Evolutionary conservation across 495 filamentous ascomycete species (phyloP).

Genomic region (Daldinia loculata): DNA sequence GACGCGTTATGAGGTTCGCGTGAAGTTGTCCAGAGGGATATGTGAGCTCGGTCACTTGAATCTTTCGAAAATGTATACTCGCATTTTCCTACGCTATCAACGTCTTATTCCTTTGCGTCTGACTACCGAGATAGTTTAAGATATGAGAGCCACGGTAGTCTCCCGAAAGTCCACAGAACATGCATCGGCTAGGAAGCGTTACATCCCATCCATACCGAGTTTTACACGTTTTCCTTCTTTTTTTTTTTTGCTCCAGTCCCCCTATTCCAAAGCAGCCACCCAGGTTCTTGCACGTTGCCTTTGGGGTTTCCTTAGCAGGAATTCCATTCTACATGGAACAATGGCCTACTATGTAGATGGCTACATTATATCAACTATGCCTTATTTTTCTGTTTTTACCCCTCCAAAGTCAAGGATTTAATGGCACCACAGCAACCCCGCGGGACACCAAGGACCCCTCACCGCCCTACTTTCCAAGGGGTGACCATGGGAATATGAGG

Average conservation of each 20-base stretch:
- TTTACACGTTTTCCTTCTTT: neutral
- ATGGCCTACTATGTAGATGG: neutral
- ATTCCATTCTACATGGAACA: neutral
- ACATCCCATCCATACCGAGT: neutral
- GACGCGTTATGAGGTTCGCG: neutral
- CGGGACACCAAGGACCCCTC: neutral
- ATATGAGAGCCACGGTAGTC: neutral
- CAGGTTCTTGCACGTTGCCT: neutral
- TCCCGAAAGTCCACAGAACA: neutral
- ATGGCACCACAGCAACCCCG: slow-evolving; percentile 1
- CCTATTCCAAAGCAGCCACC: neutral
- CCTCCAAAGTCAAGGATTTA: neutral
- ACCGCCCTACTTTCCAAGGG: neutral
- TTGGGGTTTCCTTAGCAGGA: neutral
- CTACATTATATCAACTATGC: neutral
- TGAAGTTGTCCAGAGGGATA: neutral
- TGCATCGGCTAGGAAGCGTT: neutral
- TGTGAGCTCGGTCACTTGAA: neutral
- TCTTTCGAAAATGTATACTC: neutral
- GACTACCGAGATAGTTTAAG: neutral
- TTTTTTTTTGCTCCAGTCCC: neutral
- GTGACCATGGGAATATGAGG: neutral
- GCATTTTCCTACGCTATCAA: neutral
- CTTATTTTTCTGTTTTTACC: neutral
- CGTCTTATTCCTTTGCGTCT: neutral